phyloP scores from a whole-genome alignment of 306 rosid genomes.

The Acacia confusa region DNA sequence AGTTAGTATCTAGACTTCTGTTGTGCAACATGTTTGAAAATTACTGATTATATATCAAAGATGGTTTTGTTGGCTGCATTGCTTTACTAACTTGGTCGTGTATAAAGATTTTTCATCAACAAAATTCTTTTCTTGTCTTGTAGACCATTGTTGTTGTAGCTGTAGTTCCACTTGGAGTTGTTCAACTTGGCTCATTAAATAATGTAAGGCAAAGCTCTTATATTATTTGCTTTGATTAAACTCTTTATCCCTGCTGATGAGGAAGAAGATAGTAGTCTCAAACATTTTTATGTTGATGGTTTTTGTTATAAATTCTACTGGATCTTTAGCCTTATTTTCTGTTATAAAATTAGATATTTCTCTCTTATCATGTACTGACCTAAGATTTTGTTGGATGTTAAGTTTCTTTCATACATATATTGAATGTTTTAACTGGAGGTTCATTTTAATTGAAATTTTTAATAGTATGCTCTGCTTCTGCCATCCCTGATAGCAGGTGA shows the following conservation, averaged over 20 bases:
- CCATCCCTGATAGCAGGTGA: conserved; percentile 55
- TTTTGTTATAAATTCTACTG: neutral
- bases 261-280: conserved; percentile 21
- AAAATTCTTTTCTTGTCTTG: conserved; percentile 31
- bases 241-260: conserved; percentile 11
- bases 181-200: conserved; percentile 88
- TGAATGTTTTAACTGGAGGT: conserved; percentile 11
- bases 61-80: conserved; percentile 6
- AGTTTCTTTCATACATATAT: conserved; percentile 1
- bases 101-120: conserved; percentile 14
- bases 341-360: neutral
- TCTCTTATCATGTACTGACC: conserved; percentile 2
- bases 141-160: conserved; percentile 81
- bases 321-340: conserved; percentile 11
- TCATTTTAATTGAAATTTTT: conserved; percentile 27
- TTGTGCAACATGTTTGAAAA: conserved; percentile 6
- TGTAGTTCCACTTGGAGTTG: conserved; percentile 84
- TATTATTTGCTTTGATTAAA: conserved; percentile 24
- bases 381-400: conserved; percentile 22
- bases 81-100: conserved; percentile 12
- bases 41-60: conserved; percentile 22
- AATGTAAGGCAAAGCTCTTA: conserved; percentile 54
- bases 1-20: neutral
- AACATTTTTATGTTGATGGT: neutral
- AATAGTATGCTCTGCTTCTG: conserved; percentile 20